Base-by-base conservation (phyloP, 495 filamentous ascomycete genomes). In the Tuber umbilicatum region DNA sequence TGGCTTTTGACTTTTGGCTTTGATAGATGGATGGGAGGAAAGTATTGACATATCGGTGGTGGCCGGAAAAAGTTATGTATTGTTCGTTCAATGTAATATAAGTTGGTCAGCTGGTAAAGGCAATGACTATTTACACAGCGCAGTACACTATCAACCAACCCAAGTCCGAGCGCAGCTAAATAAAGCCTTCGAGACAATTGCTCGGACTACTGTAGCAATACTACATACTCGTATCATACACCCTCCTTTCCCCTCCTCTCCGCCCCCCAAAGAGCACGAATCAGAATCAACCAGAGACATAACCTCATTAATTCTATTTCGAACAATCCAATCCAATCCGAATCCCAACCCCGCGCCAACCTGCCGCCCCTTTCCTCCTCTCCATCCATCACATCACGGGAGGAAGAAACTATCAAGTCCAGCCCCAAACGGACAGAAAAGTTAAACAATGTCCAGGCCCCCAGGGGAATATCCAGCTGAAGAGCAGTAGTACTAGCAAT, bases 301-400 rank as follows among this genome's bases (percentile, higher is more conserved):
- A 31, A 27, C 9, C 50, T 60, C 50, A 60, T 60, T 31, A 60
- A n/a, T 60, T 60, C 50, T 60, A 60, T 31, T 16, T 14, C 50
- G 31, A 60, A 60, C 50, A 60, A 60, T 60, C 50, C 50, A 60
- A 60, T 60, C 50, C 50, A 31, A 27, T 60, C n/a, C 50, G 31
- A 60, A 60, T 60, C 50, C 10, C 50, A 31, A 31, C 12, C n/a
- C n/a, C n/a, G 12, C 50, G 31, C 50, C 50, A 31, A 60, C 31
- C 50, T n/a, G 14, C 16, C n/a, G 10, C n/a, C 50, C 50, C 50
- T 60, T 31, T 60, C 50, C 50, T 31, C 2, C 50, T 19, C 35
- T 4, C 55, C 55, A 35, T 64, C 55, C 55, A 64, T 19, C 55
- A 19, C 55, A 35, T 35, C 55, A 64, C 12, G 14, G 27, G 23